Base-by-base conservation (phyloP, 2,329 filamentous ascomycete genomes). In the Sporothrix humicola region DNA sequence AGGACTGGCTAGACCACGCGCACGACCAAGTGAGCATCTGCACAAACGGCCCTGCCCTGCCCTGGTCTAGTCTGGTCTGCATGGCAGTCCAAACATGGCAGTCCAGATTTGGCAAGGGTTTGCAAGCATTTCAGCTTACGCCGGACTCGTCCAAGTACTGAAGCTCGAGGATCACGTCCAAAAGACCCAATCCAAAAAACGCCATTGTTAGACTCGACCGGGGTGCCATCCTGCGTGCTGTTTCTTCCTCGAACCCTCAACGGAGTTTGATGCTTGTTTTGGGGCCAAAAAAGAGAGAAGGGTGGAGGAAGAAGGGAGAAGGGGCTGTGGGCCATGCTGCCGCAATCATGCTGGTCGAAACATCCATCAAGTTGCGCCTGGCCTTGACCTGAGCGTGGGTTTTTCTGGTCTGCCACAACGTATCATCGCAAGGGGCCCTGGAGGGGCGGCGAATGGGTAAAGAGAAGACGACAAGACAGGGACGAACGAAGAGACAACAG, bases 221-320 rank as follows among this genome's bases (percentile, higher is more conserved):
- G 58, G 50, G 52, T 56, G 26, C n/a, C 26, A 15, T 42, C 23
- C 23, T 61, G 42, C 23, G 17, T 48, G 68, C 63, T 26, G 70
- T 23, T 69, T 77, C 79, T 77, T 76, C 61, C 63, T 63, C 58
- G 17, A 65, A 52, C 37, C 42, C 70, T 71, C 71, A 46, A 59
- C 54, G 80, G 77, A 80, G 83, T 84, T 83, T 85, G 83, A 84
- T 83, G 81, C 82, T 82, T 84, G 83, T 85, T 83, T 84, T 79
- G 81, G 80, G 79, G 78, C 72, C 72, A 76, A 74, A 72, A 72
- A 54, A 46, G 77, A 74, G 75, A 80, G 75, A 80, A 78, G 80
- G 52, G 26, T 68, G 59, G 69, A 71, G 26, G 71, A 52, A 72
- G 72, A 73, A 72, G 73, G 74, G 73, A 73, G 72, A 74, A 73